Evolutionary conservation across 1,284 basidiomycete species (phyloP).

Genomic region (Cutaneotrichosporon cutaneum): DNA sequence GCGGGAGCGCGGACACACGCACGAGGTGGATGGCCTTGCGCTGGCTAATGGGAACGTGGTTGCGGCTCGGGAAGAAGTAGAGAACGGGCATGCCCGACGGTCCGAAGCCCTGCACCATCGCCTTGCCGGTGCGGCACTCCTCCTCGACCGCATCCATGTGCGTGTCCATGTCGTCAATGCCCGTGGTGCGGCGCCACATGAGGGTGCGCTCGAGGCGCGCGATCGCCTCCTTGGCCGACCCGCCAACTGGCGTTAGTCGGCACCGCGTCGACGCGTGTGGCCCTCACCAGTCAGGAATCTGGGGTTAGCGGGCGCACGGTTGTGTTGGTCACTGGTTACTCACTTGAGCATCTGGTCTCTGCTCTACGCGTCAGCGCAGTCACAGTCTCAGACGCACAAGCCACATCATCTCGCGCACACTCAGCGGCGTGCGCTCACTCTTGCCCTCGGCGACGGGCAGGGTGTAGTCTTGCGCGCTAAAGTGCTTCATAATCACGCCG

Average conservation of each 20-base stretch:
- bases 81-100: constrained; percentile 36
- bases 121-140: constrained; percentile 37
- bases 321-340: too few species aligned
- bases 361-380: constrained; percentile 23
- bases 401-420: constrained; percentile 47
- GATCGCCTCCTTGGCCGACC: neutral
- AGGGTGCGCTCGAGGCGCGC: neutral
- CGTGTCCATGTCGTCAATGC: constrained; percentile 34
- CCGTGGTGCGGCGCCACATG: constrained; percentile 4
- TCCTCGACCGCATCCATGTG: constrained; percentile 32
- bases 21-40: constrained; percentile 33
- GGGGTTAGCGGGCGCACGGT: neutral
- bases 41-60: constrained; percentile 32
- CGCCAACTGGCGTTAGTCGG: neutral
- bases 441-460: constrained; percentile 27
- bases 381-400: constrained; percentile 30
- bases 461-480: neutral
- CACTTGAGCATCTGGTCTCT: constrained; percentile 34
- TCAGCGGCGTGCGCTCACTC: constrained; percentile 24
- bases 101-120: constrained; percentile 42
- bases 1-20: constrained; percentile 3
- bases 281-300: neutral
- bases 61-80: constrained; percentile 46
- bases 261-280: neutral
- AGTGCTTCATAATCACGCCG: neutral